Base-by-base conservation (phyloP, 768 basidiomycete genomes). In the Russula lepida region DNA sequence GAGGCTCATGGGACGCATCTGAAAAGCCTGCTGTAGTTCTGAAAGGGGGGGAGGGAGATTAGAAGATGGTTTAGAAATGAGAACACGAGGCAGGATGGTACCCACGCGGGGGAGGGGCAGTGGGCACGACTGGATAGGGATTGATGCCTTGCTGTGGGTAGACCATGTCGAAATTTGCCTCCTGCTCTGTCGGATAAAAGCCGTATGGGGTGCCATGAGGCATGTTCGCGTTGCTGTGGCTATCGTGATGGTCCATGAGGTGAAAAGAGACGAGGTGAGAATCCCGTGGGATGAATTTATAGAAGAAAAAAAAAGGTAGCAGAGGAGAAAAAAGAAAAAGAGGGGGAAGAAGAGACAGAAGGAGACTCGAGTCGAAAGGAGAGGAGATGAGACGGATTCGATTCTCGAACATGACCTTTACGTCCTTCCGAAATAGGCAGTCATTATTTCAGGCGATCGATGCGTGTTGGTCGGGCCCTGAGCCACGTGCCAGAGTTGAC, bases 101-200 rank as follows among this genome's bases (percentile, higher is more conserved):
- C 86, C 79, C 85, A 85, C 88, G 88, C 77, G 86, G 76, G 77
- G 81, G 82, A 73, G 82, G 79, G 74, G 76, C 79, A 71, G 78
- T 69, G 59, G 71, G 74, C 72, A 78, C 74, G 71, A 80, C 77
- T 67, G 80, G 81, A 79, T 85, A 86, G 72, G 78, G 74, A 74
- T 58, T 64, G 57, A 59, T 67, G 69, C 76, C 84, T 80, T 79
- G 82, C 67, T 80, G 68, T 56, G 66, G 66, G 59, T 73, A 74
- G 67, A 71, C 68, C 67, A 73, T 69, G 69, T 69, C 67, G 66
- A 62, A 59, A 50, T 67, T 62, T 50, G 71, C 71, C 57, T 74
- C 73, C 60, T 74, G 73, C 66, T 67, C 62, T 30, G 67, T 59
- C 52, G 70, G 64, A 66, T 74, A 75, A 70, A 73, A 74, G 56